These are phyloP conservation scores for Bretschneidera sinensis DNA, from an alignment of 345 rosid species.

Conservation along the genomic window DNA sequence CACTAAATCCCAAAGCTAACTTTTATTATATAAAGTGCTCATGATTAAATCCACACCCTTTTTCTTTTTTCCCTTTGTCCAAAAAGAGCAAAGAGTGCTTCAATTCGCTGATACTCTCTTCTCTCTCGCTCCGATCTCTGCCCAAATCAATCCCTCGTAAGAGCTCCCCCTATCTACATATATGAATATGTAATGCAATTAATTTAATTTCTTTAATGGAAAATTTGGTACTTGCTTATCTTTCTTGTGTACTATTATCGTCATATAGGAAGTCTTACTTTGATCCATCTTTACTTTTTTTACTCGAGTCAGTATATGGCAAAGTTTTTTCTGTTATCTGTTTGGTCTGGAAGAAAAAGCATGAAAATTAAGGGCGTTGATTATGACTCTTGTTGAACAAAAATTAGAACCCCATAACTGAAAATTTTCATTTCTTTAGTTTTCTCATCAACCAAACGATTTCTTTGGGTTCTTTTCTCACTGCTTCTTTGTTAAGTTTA, in stretches of 20 bases:
- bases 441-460: neutral
- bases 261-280: neutral
- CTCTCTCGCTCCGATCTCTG: neutral
- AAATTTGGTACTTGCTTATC: too few species aligned
- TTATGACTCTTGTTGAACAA: neutral
- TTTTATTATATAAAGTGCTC: neutral
- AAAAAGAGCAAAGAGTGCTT: neutral
- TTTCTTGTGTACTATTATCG: too few species aligned
- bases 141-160: neutral
- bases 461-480: neutral
- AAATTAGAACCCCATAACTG: neutral
- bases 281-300: neutral
- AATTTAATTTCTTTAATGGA: neutral
- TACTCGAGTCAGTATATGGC: neutral
- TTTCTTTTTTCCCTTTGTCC: neutral
- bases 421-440: neutral
- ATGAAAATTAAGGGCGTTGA: neutral
- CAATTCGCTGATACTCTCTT: neutral
- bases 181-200: neutral
- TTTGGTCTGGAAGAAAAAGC: neutral
- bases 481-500: conserved; percentile 1
- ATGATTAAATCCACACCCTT: neutral
- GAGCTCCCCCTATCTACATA: neutral
- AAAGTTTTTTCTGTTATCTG: neutral
- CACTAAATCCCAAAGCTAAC: too few species aligned